Conservation (phyloP, 1,284 basidiomycete genomes). For the Pseudozyma sp. region DNA sequence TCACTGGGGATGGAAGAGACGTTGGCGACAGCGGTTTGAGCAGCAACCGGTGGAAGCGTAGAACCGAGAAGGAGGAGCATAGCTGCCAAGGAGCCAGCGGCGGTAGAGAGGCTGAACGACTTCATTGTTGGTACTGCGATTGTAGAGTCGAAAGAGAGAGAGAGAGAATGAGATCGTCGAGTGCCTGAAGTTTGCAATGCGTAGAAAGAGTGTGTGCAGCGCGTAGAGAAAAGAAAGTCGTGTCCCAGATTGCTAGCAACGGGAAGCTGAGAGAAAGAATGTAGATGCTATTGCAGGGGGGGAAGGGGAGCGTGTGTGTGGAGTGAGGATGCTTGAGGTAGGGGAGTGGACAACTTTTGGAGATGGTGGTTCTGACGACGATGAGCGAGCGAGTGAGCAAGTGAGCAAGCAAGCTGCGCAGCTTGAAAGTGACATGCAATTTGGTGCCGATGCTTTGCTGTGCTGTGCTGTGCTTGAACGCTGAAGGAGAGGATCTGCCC, state of each 20-base stretch:
- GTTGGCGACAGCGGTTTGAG: conserved; percentile 30
- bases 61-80: conserved; percentile 19
- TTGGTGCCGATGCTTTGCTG: neutral
- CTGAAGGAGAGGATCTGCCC: too few relatives aligned
- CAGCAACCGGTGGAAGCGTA: conserved; percentile 39
- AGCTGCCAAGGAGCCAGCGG: conserved; percentile 33
- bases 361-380: conserved; percentile 20
- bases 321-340: neutral
- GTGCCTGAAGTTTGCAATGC: neutral
- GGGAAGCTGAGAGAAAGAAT: neutral
- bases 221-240: neutral
- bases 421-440: neutral
- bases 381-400: neutral
- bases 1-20: conserved; percentile 44
- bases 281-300: neutral
- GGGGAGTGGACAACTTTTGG: neutral
- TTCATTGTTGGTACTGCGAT: conserved; percentile 20
- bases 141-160: neutral
- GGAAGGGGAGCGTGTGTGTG: neutral
- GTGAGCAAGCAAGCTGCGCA: neutral
- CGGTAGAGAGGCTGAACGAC: conserved; percentile 27
- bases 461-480: too few relatives aligned
- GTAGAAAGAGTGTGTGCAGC: neutral
- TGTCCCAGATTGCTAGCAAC: neutral
- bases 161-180: neutral